phyloP scores from a whole-genome alignment of 2,329 filamentous ascomycete species.

The Sarocladiaceae sp. region DNA sequence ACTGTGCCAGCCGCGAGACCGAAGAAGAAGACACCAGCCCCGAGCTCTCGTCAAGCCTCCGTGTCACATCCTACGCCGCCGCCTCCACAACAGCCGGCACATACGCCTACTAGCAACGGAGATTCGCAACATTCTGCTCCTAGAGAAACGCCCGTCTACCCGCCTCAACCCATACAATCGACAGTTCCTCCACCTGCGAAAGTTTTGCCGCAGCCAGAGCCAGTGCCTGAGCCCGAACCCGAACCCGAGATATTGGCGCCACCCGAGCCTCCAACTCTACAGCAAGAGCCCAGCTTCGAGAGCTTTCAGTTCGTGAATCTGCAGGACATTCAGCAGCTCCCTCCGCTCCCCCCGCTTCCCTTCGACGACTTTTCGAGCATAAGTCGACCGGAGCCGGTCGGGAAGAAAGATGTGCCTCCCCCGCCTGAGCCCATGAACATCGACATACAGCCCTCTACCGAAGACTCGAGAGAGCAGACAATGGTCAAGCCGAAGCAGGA shows the following conservation, averaged over 20 bases:
- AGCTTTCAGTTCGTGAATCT: constrained; percentile 32
- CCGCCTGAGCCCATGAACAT: not conserved
- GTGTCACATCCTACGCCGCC: not conserved
- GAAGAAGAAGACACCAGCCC: constrained; percentile 2
- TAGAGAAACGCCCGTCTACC: not conserved
- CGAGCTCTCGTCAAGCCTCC: not conserved
- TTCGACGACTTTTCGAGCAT: constrained; percentile 9
- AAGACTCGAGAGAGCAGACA: constrained; percentile 11
- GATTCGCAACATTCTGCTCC: not conserved
- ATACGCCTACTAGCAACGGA: not conserved
- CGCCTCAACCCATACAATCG: not conserved
- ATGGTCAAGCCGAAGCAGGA: constrained; percentile 17
- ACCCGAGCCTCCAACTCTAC: not conserved
- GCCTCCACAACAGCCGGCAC: not conserved
- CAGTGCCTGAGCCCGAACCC: constrained; percentile 9
- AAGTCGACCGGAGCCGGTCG: constrained; percentile 9
- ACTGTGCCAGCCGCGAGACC: not conserved
- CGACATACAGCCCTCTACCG: constrained; percentile 11
- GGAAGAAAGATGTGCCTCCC: constrained; percentile 6
- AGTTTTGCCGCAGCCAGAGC: not conserved
- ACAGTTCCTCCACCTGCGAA: not conserved
- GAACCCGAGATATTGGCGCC: constrained; percentile 13
- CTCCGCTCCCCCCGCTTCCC: constrained; percentile 20
- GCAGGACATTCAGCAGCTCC: constrained; percentile 31
- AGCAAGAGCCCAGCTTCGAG: constrained; percentile 17